A percentile compares a stretch with the other conserved stretches of the same genome.
phyloP scores from a whole-genome alignment of 305 asterid species.

The Plantago lanceolata region DNA sequence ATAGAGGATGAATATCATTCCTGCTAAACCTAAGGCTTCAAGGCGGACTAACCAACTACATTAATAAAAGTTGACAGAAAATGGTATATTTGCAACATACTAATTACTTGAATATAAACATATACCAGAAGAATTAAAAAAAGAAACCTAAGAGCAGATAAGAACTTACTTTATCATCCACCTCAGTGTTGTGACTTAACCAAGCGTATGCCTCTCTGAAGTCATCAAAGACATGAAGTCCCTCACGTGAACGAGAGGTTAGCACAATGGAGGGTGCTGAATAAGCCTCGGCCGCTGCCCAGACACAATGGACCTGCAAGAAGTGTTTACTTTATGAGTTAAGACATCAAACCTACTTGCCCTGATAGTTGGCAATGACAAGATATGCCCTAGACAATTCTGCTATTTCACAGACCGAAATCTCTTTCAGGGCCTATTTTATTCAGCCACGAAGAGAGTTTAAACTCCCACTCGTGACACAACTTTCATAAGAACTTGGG shows the following conservation, averaged over 20 bases:
- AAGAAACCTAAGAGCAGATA: conserved; percentile 11
- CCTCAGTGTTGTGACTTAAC: conserved; percentile 97
- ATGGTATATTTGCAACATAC: too few relatives aligned
- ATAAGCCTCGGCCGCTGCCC: conserved; percentile 99
- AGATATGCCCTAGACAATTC: conserved; percentile 6
- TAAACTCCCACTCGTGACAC: neutral
- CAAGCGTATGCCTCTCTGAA: conserved; percentile 98
- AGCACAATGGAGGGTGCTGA: conserved; percentile 97
- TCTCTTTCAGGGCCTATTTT: neutral
- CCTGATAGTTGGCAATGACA: conserved; percentile 14
- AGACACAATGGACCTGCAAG: conserved; percentile 88
- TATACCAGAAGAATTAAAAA: neutral
- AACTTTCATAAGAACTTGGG: neutral
- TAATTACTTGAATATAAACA: too few relatives aligned
- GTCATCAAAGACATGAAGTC: conserved; percentile 97
- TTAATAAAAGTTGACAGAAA: too few relatives aligned
- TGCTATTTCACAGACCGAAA: conserved; percentile 12
- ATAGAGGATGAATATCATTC: too few relatives aligned
- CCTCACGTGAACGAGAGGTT: conserved; percentile 76
- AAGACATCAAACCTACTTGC: conserved; percentile 20
- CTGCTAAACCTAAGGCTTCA: too few relatives aligned
- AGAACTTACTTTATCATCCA: conserved; percentile 91
- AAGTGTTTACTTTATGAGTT: conserved; percentile 16
- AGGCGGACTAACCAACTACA: too few relatives aligned
- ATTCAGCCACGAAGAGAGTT: neutral